Percentiles rank a stretch among this genome's conserved stretches.
phyloP scores from a whole-genome alignment of 371 early-diverging fungal species.

The Apophysomyces ossiformis region DNA sequence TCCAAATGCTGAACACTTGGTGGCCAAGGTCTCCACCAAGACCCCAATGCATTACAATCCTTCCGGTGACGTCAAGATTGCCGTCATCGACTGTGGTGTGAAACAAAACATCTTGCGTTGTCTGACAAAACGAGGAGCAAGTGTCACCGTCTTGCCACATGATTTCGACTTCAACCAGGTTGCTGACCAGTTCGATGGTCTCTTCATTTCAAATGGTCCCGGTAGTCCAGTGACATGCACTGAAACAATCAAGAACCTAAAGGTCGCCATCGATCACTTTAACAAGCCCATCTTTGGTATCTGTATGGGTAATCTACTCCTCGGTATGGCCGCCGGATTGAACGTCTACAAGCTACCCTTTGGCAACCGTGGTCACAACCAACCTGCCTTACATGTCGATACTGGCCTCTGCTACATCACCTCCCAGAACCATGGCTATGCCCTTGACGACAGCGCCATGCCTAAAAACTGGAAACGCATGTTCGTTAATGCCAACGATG shows the following conservation, averaged over 20 bases:
- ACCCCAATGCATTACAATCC: conserved; percentile 73
- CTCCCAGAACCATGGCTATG: conserved; percentile 96
- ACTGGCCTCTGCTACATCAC: conserved; percentile 86
- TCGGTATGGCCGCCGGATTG: conserved; percentile 91
- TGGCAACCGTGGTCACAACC: conserved; percentile 98
- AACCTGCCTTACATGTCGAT: conserved; percentile 83
- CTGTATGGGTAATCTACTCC: conserved; percentile 94
- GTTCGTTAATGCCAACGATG: conserved; percentile 95
- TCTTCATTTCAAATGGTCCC: conserved; percentile 95
- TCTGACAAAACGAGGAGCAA: conserved; percentile 76
- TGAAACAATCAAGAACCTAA: conserved; percentile 73
- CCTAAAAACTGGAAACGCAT: conserved; percentile 78
- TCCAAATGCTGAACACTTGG: conserved; percentile 73
- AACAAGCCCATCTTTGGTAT: conserved; percentile 95
- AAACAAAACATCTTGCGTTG: conserved; percentile 93
- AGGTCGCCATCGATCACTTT: conserved; percentile 58
- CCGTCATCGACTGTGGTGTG: conserved; percentile 89
- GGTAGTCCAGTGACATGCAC: conserved; percentile 80
- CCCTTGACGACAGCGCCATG: conserved; percentile 73
- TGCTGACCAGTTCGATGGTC: conserved; percentile 76
- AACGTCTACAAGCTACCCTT: conserved; percentile 88
- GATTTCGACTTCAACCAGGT: conserved; percentile 71
- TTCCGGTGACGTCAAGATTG: conserved; percentile 74
- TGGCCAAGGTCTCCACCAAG: conserved; percentile 61
- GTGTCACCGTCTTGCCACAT: conserved; percentile 88